phyloP scores from a whole-genome alignment of 177 flowering plant species.

The Tripterygium wilfordii region DNA sequence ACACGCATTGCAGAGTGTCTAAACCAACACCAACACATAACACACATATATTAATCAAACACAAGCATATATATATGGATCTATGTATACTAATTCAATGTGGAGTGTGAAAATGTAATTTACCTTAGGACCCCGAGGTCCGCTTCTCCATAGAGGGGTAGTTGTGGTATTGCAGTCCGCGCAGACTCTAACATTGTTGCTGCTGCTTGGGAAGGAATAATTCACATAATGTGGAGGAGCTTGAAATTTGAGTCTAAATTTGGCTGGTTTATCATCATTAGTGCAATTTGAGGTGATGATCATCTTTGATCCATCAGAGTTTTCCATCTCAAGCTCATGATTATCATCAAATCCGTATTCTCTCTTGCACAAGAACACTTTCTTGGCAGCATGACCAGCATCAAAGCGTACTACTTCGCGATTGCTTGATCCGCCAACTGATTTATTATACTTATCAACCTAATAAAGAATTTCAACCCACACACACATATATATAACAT shows the following conservation, averaged over 20 bases:
- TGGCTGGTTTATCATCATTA: background rate
- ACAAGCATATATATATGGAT: no score
- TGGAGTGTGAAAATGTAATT: background rate
- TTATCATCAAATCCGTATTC: conserved; percentile 10
- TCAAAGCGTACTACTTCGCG: conserved; percentile 3
- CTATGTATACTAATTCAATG: background rate
- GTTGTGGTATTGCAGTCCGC: conserved; percentile 37
- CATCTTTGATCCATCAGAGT: conserved; percentile 37
- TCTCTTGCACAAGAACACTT: conserved; percentile 15
- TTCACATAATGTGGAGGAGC: conserved; percentile 1
- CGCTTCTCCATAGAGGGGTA: conserved; percentile 49
- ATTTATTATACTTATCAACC: no score
- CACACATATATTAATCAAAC: no score
- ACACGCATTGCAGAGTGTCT: conserved; percentile 42
- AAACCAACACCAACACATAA: conserved; percentile 1
- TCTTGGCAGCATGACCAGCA: conserved; percentile 9
- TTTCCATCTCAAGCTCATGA: conserved; percentile 7
- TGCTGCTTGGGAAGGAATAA: background rate
- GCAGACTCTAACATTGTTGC: conserved; percentile 23
- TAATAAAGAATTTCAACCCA: no score
- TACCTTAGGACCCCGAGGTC: conserved; percentile 49
- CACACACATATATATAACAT: no score
- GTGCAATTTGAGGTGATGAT: conserved; percentile 13
- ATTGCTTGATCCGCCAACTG: conserved; percentile 22
- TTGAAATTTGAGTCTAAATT: background rate